Conservation (phyloP, 1,284 basidiomycete genomes). For the Cutaneotrichosporon dermatis region DNA sequence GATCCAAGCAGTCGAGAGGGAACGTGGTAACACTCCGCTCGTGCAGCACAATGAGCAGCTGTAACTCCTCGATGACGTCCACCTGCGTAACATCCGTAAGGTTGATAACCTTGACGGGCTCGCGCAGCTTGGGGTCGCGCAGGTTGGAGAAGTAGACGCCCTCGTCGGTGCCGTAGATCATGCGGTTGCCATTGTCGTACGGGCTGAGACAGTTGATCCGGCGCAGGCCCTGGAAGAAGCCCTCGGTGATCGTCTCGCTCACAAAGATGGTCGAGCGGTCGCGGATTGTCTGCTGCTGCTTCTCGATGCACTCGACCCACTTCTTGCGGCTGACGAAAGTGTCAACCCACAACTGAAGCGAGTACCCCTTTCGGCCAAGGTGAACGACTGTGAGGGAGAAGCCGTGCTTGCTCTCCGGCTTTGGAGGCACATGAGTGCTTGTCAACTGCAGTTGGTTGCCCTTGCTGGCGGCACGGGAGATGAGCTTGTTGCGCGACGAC, state of each 20-base stretch:
- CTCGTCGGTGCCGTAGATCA: conserved; percentile 95
- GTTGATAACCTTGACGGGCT: conserved; percentile 85
- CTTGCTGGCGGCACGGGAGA: conserved; percentile 16
- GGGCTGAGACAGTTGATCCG: conserved; percentile 93
- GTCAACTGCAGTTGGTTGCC: conserved; percentile 5
- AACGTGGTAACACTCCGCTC: conserved; percentile 95
- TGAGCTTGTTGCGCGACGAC: conserved; percentile 48
- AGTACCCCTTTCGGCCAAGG: conserved; percentile 88
- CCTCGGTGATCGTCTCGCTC: conserved; percentile 75
- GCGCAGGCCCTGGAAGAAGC: conserved; percentile 75
- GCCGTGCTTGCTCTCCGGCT: conserved; percentile 75
- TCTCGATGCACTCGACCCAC: conserved; percentile 89
- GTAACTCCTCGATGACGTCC: conserved; percentile 93
- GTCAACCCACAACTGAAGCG: conserved; percentile 86
- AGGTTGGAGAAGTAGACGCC: conserved; percentile 93
- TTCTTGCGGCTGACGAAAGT: conserved; percentile 82
- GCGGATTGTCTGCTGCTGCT: conserved; percentile 79
- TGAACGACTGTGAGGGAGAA: conserved; percentile 90
- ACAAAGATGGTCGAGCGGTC: conserved; percentile 86
- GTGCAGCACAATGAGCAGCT: conserved; percentile 92
- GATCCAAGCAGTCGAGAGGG: conserved; percentile 87
- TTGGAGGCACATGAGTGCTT: conserved; percentile 43
- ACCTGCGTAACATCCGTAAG: conserved; percentile 89
- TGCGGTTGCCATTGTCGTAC: conserved; percentile 77
- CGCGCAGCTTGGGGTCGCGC: conserved; percentile 63